Evolutionary conservation across 2,329 filamentous ascomycete species (phyloP).

Genomic region (Calonectria hongkongensis): DNA sequence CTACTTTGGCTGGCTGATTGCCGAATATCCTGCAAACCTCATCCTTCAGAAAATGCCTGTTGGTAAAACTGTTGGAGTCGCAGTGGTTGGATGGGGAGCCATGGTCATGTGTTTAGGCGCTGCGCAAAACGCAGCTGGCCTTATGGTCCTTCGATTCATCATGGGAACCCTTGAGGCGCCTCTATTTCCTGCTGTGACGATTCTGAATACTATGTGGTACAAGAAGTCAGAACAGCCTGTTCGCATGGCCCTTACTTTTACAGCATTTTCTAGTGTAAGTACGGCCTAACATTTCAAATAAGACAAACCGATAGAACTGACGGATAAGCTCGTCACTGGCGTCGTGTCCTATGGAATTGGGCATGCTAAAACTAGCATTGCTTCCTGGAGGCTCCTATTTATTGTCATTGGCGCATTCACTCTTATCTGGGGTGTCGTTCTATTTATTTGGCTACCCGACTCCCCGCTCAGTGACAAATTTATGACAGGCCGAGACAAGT

Average conservation of each 20-base stretch:
- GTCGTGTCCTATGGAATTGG: not conserved
- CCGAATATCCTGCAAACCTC: not conserved
- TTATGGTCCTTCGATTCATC: not conserved
- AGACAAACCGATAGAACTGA: not conserved
- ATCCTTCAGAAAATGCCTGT: not conserved
- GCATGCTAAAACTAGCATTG: not conserved
- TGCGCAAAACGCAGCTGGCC: not conserved
- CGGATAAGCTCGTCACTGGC: not conserved
- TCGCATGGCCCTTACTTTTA: not conserved
- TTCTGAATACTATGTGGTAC: not conserved
- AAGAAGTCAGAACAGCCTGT: not conserved
- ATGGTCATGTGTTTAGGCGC: not conserved
- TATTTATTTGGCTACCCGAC: not conserved
- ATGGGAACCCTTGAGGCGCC: not conserved
- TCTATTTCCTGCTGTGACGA: not conserved
- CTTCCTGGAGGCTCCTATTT: not conserved
- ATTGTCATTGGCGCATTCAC: not conserved
- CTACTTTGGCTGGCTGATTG: conserved; percentile 1
- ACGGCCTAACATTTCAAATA: not conserved
- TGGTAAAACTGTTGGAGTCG: not conserved
- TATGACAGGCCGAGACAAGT: not conserved
- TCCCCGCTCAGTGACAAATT: not conserved
- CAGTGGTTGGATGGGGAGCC: not conserved
- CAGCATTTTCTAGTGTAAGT: not conserved
- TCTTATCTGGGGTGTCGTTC: not conserved